Evolutionary conservation across 2,329 filamentous ascomycete genomes (phyloP).

Genomic region (Akanthomyces muscarius): DNA sequence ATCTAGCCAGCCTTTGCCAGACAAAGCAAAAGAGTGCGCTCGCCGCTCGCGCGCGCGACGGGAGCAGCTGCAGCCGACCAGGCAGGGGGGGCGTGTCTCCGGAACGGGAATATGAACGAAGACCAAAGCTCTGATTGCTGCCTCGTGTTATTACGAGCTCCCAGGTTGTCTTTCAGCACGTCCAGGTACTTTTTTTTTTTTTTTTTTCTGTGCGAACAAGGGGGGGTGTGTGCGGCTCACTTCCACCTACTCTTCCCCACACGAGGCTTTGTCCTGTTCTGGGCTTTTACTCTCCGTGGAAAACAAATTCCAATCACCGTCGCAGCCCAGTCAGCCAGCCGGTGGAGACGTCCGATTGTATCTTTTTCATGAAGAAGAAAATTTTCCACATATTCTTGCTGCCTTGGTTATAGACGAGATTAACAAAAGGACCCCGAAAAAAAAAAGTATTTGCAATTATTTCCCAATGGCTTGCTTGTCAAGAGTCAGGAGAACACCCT

Average conservation of each 20-base stretch:
- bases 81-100: conserved; percentile 5
- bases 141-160: no score
- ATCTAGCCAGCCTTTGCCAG: background rate
- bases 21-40: background rate
- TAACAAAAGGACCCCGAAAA: background rate
- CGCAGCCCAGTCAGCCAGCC: background rate
- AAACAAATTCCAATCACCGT: background rate
- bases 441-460: background rate
- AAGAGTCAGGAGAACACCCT: background rate
- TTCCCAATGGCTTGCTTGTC: background rate
- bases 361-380: no score
- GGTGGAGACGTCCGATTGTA: background rate
- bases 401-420: background rate
- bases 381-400: background rate
- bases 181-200: no score
- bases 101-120: conserved; percentile 5
- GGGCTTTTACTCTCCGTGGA: no score
- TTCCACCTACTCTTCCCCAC: no score
- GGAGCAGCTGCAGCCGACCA: background rate
- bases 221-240: no score
- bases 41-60: background rate
- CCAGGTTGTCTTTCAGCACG: no score
- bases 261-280: no score
- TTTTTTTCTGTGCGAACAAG: no score
- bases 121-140: no score